A percentile compares a stretch with the other conserved stretches of the same genome.
phyloP scores from a whole-genome alignment of 2,329 filamentous ascomycete species.

The Simplicillium aogashimaense region DNA sequence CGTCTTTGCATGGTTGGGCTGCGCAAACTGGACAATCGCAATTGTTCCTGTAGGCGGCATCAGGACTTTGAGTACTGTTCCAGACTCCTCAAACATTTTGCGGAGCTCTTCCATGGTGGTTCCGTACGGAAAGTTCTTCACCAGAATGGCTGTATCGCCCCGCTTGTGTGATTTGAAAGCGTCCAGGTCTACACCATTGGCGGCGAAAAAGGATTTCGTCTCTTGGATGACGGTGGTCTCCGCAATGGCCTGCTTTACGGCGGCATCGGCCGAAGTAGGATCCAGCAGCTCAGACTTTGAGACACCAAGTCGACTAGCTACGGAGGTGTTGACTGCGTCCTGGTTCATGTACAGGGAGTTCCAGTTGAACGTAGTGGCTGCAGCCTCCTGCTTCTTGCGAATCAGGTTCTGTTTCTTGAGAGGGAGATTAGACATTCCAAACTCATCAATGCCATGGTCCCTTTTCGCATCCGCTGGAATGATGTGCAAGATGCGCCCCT shows the following conservation, averaged over 20 bases:
- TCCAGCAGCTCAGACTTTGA: slow-evolving; percentile 88
- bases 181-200: slow-evolving; percentile 83
- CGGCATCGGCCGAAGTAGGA: slow-evolving; percentile 89
- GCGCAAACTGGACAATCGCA: slow-evolving; percentile 81
- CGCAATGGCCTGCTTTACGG: slow-evolving; percentile 91
- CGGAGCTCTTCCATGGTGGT: slow-evolving; percentile 71
- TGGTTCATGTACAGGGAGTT: slow-evolving; percentile 99
- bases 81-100: slow-evolving; percentile 76
- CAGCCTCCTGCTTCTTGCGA: slow-evolving; percentile 71
- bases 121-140: slow-evolving; percentile 90
- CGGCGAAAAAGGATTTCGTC: slow-evolving; percentile 81
- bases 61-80: slow-evolving; percentile 68
- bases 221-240: slow-evolving; percentile 96
- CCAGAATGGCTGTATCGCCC: slow-evolving; percentile 77
- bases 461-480: slow-evolving; percentile 77
- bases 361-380: slow-evolving; percentile 82
- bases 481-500: slow-evolving; percentile 85
- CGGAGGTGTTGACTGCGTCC: slow-evolving; percentile 86
- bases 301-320: slow-evolving; percentile 77
- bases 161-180: slow-evolving; percentile 79
- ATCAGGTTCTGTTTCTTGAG: slow-evolving; percentile 92
- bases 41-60: slow-evolving; percentile 92
- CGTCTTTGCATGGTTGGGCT: slow-evolving; percentile 67
- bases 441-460: slow-evolving; percentile 76
- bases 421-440: slow-evolving; percentile 79